These are phyloP conservation scores for Malassezia cuniculi DNA, from an alignment of 1,284 basidiomycete species.

Conservation along the genomic window DNA sequence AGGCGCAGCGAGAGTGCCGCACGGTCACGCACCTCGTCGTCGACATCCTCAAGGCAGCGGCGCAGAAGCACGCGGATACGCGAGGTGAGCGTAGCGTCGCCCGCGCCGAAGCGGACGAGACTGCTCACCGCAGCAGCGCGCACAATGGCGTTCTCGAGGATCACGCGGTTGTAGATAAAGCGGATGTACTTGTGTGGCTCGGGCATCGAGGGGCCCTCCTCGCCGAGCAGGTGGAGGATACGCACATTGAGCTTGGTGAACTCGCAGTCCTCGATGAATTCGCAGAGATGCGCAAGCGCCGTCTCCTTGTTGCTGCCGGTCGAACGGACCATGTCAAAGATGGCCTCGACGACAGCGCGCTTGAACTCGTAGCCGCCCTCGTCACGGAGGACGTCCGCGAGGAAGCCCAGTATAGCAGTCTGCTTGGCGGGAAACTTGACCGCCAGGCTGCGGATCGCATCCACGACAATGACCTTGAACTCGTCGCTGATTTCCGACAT, in stretches of 20 bases:
- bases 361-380: constrained; percentile 99
- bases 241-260: constrained; percentile 98
- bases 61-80: constrained; percentile 59
- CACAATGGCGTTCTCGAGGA: constrained; percentile 95
- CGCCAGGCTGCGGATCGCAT: constrained; percentile 92
- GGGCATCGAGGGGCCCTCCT: constrained; percentile 86
- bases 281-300: constrained; percentile 94
- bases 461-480: constrained; percentile 99
- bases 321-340: constrained; percentile 99
- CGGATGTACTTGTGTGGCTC: constrained; percentile 97
- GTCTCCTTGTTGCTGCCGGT: constrained; percentile 76
- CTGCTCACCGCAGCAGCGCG: constrained; percentile 88
- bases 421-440: constrained; percentile 98
- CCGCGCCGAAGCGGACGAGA: constrained; percentile 88
- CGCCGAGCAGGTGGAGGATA: constrained; percentile 82
- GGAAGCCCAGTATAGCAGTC: constrained; percentile 53
- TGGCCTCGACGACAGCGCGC: constrained; percentile 94
- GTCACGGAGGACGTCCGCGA: constrained; percentile 42
- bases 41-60: constrained; percentile 93
- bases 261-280: constrained; percentile 99
- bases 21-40: constrained; percentile 96
- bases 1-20: constrained; percentile 73
- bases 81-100: constrained; percentile 64
- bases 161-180: constrained; percentile 98
- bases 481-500: constrained; percentile 99